Percentiles rank a stretch among this genome's conserved stretches.
phyloP scores from a whole-genome alignment of 2,329 filamentous ascomycete species.

The Aspergillus luchuensis region DNA sequence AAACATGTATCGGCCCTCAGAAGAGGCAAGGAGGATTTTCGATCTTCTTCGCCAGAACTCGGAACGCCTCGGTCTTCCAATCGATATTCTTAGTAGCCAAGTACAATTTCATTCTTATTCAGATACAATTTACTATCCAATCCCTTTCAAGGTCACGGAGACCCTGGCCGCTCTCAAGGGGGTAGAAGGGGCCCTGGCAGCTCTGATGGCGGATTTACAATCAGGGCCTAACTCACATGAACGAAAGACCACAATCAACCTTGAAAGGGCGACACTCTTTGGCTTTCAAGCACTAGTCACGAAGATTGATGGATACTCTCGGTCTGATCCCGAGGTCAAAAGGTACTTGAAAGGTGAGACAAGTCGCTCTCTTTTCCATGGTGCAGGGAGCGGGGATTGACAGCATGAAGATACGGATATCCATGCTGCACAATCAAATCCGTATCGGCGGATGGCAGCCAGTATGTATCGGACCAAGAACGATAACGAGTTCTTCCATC shows the following conservation, averaged over 20 bases:
- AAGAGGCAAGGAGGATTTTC: neutral
- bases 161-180: slow-evolving; percentile 6
- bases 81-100: neutral
- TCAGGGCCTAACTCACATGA: neutral
- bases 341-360: neutral
- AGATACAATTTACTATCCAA: neutral
- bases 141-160: slow-evolving; percentile 7
- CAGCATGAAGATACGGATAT: neutral
- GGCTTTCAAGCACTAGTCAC: neutral
- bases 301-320: neutral
- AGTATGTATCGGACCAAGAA: slow-evolving; percentile 7
- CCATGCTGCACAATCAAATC: neutral
- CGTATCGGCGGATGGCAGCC: neutral
- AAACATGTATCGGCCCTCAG: neutral
- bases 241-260: neutral
- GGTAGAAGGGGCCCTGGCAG: neutral
- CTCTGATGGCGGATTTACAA: neutral
- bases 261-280: neutral
- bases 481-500: slow-evolving; percentile 5
- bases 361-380: too few relatives aligned
- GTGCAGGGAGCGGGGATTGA: too few relatives aligned
- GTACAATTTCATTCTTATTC: neutral
- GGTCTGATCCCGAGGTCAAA: neutral
- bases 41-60: neutral
- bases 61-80: neutral